phyloP scores from a whole-genome alignment of 805 yeast species.

The Kazachstania viticola region DNA sequence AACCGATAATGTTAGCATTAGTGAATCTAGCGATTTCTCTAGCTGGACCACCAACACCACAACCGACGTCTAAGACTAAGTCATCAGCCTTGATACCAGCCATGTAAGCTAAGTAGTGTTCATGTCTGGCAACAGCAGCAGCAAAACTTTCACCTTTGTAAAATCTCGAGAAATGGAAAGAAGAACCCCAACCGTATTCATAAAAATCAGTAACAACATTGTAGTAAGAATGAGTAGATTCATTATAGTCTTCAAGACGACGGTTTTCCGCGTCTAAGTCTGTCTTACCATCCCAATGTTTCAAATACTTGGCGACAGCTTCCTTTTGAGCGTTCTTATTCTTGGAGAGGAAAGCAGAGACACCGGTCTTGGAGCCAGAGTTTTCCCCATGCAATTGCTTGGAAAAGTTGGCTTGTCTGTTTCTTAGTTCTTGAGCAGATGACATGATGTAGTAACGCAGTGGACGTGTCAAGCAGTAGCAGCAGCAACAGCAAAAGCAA shows the following conservation, averaged over 20 bases:
- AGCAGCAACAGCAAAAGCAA: too few species aligned
- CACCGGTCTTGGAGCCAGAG: slow-evolving; percentile 53
- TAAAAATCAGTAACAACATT: slow-evolving; percentile 95
- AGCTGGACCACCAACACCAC: slow-evolving; percentile 99
- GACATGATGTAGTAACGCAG: slow-evolving; percentile 2
- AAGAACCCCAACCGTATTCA: slow-evolving; percentile 98
- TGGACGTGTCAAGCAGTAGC: neutral
- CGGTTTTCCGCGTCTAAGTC: slow-evolving; percentile 56
- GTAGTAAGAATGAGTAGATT: slow-evolving; percentile 88
- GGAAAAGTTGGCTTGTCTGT: slow-evolving; percentile 51
- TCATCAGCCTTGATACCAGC: slow-evolving; percentile 69
- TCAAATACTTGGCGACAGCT: slow-evolving; percentile 83
- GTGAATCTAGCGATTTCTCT: slow-evolving; percentile 92
- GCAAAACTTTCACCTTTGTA: slow-evolving; percentile 86
- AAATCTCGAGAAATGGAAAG: slow-evolving; percentile 94
- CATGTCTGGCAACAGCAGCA: slow-evolving; percentile 95
- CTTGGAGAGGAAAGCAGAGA: slow-evolving; percentile 67
- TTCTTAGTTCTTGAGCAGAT: slow-evolving; percentile 17
- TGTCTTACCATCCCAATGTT: slow-evolving; percentile 94
- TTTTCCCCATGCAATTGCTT: slow-evolving; percentile 76
- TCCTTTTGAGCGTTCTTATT: slow-evolving; percentile 67
- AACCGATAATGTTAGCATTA: slow-evolving; percentile 74
- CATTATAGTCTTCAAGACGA: slow-evolving; percentile 77
- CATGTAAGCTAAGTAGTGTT: slow-evolving; percentile 83
- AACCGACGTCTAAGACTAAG: slow-evolving; percentile 93